phyloP scores from a whole-genome alignment of 1,284 basidiomycete species.

The Boletus hoseneyae region DNA sequence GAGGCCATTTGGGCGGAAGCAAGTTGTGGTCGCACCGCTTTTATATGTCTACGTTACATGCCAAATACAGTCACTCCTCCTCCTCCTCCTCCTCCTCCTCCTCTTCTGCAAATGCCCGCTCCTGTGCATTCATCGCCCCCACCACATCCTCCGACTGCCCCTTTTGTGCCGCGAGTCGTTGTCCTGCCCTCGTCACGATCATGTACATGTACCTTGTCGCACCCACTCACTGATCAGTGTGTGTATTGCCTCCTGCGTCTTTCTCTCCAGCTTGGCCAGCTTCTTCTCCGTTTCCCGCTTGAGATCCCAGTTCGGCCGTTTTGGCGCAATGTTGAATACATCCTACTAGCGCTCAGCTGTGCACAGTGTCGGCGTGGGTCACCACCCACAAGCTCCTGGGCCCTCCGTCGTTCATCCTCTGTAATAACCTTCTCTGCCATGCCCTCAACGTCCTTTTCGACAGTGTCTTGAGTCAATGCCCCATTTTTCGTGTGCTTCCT shows the following conservation, averaged over 20 bases:
- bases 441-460: constrained; percentile 84
- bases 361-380: not conserved
- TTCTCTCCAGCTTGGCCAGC: constrained; percentile 82
- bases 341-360: constrained; percentile 55
- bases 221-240: constrained; percentile 79
- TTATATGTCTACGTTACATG: constrained; percentile 20
- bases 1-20: constrained; percentile 22
- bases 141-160: constrained; percentile 72
- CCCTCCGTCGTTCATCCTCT: constrained; percentile 81
- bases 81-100: constrained; percentile 17
- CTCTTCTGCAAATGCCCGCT: constrained; percentile 47
- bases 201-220: constrained; percentile 18
- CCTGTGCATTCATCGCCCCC: constrained; percentile 75
- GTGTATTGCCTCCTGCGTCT: constrained; percentile 90
- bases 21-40: constrained; percentile 7
- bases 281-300: constrained; percentile 94
- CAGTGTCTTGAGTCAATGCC: constrained; percentile 73
- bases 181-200: constrained; percentile 45
- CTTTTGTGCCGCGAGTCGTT: constrained; percentile 71
- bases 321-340: constrained; percentile 94
- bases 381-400: constrained; percentile 78
- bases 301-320: constrained; percentile 95
- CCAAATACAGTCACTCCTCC: constrained; percentile 18
- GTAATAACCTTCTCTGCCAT: constrained; percentile 80
- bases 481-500: constrained; percentile 57